Percentiles rank a stretch among this genome's conserved stretches.
Evolutionary conservation across 2,329 filamentous ascomycete genomes (phyloP).

Genomic region (Fusarium graminum): DNA sequence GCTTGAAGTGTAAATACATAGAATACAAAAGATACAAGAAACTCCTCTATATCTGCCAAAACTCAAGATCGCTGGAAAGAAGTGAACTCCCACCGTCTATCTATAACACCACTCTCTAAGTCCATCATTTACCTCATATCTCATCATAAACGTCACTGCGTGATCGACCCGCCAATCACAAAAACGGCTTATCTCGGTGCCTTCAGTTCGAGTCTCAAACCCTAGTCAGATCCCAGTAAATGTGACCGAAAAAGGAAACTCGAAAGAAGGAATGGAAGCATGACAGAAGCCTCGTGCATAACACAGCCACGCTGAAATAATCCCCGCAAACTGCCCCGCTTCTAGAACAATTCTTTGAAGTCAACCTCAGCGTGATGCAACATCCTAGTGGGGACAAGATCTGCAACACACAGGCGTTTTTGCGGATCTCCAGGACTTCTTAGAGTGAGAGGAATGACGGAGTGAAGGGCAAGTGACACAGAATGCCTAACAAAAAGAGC

Average conservation of each 20-base stretch:
- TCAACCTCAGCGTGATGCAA: slow-evolving; percentile 44
- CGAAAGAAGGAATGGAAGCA: slow-evolving; percentile 41
- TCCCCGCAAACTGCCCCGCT: slow-evolving; percentile 44
- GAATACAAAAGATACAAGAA: slow-evolving; percentile 27
- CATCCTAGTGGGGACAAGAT: slow-evolving; percentile 31
- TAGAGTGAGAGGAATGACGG: slow-evolving; percentile 25
- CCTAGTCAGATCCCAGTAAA: slow-evolving; percentile 18
- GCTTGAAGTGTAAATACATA: slow-evolving; percentile 12
- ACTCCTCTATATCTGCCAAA: slow-evolving; percentile 19
- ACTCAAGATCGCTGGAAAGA: slow-evolving; percentile 8
- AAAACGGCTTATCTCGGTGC: slow-evolving; percentile 39
- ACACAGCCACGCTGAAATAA: slow-evolving; percentile 38
- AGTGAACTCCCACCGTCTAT: slow-evolving; percentile 38
- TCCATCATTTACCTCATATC: slow-evolving; percentile 34
- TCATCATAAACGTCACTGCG: slow-evolving; percentile 40
- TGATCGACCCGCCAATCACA: slow-evolving; percentile 36
- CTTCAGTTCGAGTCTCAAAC: slow-evolving; percentile 22
- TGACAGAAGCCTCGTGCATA: slow-evolving; percentile 40
- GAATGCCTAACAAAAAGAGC: slow-evolving; percentile 19
- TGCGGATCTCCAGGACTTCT: slow-evolving; percentile 23
- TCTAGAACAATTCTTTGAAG: slow-evolving; percentile 53
- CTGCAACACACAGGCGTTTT: slow-evolving; percentile 41
- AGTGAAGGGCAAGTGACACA: slow-evolving; percentile 21
- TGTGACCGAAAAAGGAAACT: slow-evolving; percentile 36
- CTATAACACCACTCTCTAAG: slow-evolving; percentile 32